phyloP scores from a whole-genome alignment of 2,329 filamentous ascomycete genomes.

The Sporothrix inflata region DNA sequence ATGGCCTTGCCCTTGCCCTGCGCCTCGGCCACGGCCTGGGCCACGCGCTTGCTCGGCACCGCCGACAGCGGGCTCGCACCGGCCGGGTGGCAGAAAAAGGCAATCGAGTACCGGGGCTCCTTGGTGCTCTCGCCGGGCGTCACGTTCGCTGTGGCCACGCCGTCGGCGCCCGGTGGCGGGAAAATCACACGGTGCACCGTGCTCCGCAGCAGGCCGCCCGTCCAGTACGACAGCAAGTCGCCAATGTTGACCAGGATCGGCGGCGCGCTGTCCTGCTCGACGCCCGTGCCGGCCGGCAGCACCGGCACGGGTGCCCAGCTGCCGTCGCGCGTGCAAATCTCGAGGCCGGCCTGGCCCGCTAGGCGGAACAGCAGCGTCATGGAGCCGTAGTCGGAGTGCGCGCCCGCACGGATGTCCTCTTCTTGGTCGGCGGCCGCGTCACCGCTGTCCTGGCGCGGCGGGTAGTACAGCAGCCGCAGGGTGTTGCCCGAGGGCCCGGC shows the following conservation, averaged over 20 bases:
- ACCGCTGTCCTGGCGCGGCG: constrained; percentile 50
- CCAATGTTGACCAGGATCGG: constrained; percentile 82
- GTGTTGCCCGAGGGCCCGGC: constrained; percentile 59
- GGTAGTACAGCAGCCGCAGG: constrained; percentile 75
- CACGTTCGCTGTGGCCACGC: constrained; percentile 21
- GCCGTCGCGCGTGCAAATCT: constrained; percentile 67
- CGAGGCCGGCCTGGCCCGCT: constrained; percentile 80
- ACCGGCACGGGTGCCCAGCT: constrained; percentile 69
- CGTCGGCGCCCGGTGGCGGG: constrained; percentile 47
- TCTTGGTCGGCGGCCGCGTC: constrained; percentile 43
- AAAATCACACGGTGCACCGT: constrained; percentile 91
- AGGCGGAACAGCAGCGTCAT: constrained; percentile 82
- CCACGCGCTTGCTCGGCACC: constrained; percentile 64
- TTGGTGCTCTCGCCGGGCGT: constrained; percentile 51
- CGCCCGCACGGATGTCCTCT: constrained; percentile 79
- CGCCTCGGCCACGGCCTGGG: constrained; percentile 43
- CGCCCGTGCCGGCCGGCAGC: constrained; percentile 57
- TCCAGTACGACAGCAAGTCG: constrained; percentile 80
- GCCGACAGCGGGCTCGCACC: constrained; percentile 55
- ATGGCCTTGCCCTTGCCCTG: constrained; percentile 23
- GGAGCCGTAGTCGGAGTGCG: constrained; percentile 84
- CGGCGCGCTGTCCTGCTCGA: constrained; percentile 59
- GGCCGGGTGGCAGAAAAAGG: constrained; percentile 69
- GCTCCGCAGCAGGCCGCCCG: constrained; percentile 80
- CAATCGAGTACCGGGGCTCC: constrained; percentile 66